Conservation (phyloP, 306 rosid genomes). For the Cajanus cajan region DNA sequence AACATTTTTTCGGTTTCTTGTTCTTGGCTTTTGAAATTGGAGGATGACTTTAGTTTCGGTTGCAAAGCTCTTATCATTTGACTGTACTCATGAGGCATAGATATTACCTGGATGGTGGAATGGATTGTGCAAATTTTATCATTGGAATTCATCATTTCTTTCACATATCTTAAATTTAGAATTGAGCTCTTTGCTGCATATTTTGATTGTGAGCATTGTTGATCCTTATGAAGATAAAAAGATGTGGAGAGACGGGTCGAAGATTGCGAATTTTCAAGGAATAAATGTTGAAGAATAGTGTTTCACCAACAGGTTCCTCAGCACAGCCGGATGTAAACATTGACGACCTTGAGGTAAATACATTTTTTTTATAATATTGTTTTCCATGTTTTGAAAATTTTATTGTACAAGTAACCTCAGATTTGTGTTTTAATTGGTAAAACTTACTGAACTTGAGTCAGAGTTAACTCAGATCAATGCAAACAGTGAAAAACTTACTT, state of each 20-base stretch:
- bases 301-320: slow-evolving; percentile 48
- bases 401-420: background rate
- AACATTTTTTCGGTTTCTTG: background rate
- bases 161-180: background rate
- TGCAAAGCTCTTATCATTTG: background rate
- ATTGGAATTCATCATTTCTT: background rate
- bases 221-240: slow-evolving; percentile 60
- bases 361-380: background rate
- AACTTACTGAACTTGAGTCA: slow-evolving; percentile 83
- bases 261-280: slow-evolving; percentile 82
- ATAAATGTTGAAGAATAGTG: slow-evolving; percentile 76
- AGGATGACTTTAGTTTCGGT: background rate
- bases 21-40: background rate
- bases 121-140: background rate
- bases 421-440: slow-evolving; percentile 52
- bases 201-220: background rate
- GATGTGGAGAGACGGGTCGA: slow-evolving; percentile 95
- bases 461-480: slow-evolving; percentile 87
- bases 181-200: background rate
- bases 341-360: slow-evolving; percentile 79
- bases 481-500: slow-evolving; percentile 89
- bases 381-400: background rate
- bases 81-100: background rate
- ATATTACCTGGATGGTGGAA: background rate
- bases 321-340: slow-evolving; percentile 43